A percentile compares a stretch with the other conserved stretches of the same genome.
Evolutionary conservation across 495 filamentous ascomycete genomes (phyloP).

Genomic region (Trichoderma asperelloides): DNA sequence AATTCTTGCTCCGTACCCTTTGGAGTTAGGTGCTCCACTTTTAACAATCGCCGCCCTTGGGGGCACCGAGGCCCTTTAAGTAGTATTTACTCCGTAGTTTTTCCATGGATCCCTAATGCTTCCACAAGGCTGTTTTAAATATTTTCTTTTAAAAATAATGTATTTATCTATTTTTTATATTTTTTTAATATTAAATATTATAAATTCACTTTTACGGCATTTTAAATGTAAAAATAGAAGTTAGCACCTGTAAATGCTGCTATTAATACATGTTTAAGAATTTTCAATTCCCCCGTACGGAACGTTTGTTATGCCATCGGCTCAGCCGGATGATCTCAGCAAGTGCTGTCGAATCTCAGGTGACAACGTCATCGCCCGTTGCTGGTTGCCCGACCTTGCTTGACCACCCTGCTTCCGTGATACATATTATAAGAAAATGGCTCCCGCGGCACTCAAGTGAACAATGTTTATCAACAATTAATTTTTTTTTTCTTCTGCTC

Average conservation of each 20-base stretch:
- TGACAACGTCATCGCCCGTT: not conserved
- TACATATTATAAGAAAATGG: not conserved
- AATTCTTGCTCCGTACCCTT: not conserved
- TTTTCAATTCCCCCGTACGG: not conserved
- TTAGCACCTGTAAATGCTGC: too few species aligned
- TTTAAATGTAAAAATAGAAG: not conserved
- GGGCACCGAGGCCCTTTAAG: not conserved
- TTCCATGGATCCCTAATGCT: too few species aligned
- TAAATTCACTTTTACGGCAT: not conserved
- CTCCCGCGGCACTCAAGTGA: not conserved
- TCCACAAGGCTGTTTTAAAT: too few species aligned
- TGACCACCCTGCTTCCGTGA: not conserved
- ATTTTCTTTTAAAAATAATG: not conserved
- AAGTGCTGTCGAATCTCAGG: not conserved
- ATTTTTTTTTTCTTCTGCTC: not conserved
- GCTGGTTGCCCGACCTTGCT: not conserved
- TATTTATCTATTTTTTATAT: not conserved
- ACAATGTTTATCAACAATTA: not conserved
- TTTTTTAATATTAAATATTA: not conserved
- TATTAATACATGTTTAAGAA: too few species aligned
- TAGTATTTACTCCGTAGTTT: too few species aligned
- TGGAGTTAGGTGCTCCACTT: not conserved
- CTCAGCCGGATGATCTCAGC: not conserved
- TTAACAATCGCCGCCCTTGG: not conserved
- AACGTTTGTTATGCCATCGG: constrained; percentile 3